phyloP scores from a whole-genome alignment of 306 rosid genomes.

The Abrus pulchellus region DNA sequence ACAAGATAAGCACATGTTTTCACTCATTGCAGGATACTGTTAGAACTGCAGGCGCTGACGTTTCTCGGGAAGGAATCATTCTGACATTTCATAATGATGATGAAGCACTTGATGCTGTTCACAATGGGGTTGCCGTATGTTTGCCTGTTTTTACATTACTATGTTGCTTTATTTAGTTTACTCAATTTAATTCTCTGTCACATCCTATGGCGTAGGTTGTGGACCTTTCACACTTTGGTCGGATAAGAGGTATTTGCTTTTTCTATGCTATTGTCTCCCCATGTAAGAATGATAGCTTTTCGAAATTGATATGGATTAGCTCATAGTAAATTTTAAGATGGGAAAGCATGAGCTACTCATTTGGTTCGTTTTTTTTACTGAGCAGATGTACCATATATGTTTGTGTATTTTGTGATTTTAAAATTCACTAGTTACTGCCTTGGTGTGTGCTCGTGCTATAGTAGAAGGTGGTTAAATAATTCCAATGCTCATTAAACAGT shows the following conservation, averaged over 20 bases:
- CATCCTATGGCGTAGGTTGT: slow-evolving; percentile 68
- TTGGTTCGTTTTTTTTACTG: neutral
- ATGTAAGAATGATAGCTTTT: slow-evolving; percentile 7
- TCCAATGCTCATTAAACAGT: neutral
- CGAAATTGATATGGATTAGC: neutral
- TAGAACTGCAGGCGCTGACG: slow-evolving; percentile 61
- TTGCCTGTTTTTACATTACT: slow-evolving; percentile 25
- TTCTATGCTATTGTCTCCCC: slow-evolving; percentile 20
- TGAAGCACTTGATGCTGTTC: slow-evolving; percentile 73
- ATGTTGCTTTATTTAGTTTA: slow-evolving; percentile 17
- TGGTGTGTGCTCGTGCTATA: neutral
- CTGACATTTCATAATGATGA: slow-evolving; percentile 84
- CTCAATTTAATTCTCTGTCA: slow-evolving; percentile 36
- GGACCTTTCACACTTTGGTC: slow-evolving; percentile 95
- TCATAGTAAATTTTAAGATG: too few relatives aligned
- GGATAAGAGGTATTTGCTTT: slow-evolving; percentile 84
- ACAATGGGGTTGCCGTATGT: slow-evolving; percentile 72
- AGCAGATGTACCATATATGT: neutral
- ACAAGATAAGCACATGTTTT: neutral
- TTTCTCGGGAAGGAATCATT: slow-evolving; percentile 72
- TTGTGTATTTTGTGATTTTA: neutral
- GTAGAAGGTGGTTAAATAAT: neutral
- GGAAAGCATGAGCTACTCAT: neutral
- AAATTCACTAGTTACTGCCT: neutral
- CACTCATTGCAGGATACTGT: slow-evolving; percentile 68